Evolutionary conservation across 2,329 filamentous ascomycete species (phyloP).

Genomic region (Stromatinia cepivora): DNA sequence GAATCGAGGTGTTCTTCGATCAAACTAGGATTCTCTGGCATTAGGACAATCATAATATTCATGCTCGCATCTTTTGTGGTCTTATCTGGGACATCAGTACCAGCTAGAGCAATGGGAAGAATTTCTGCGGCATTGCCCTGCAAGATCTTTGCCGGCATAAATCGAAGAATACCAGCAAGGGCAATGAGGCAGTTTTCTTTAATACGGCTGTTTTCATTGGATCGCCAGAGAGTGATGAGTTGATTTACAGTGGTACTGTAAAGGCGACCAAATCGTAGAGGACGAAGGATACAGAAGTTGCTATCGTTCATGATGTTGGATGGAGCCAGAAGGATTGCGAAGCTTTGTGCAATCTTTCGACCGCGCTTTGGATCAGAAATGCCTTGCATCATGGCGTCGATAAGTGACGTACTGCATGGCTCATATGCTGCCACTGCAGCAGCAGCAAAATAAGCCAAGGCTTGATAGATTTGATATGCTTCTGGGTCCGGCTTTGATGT

Average conservation of each 20-base stretch:
- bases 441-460: conserved; percentile 36
- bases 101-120: conserved; percentile 35
- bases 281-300: conserved; percentile 38
- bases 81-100: conserved; percentile 34
- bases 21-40: conserved; percentile 28
- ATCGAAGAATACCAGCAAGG: conserved; percentile 34
- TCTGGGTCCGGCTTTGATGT: conserved; percentile 21
- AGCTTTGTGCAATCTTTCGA: conserved; percentile 34
- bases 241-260: conserved; percentile 28
- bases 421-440: conserved; percentile 36
- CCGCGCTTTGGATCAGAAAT: conserved; percentile 27
- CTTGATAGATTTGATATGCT: conserved; percentile 31
- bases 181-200: conserved; percentile 38
- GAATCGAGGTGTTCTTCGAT: conserved; percentile 36
- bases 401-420: conserved; percentile 24
- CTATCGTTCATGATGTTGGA: conserved; percentile 36
- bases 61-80: conserved; percentile 34
- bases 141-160: conserved; percentile 30
- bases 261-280: conserved; percentile 33
- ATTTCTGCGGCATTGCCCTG: conserved; percentile 27
- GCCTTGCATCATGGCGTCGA: conserved; percentile 34
- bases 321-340: conserved; percentile 36
- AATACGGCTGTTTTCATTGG: conserved; percentile 6
- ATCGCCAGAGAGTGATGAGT: conserved; percentile 30
- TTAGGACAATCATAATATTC: conserved; percentile 30